phyloP scores from a whole-genome alignment of 1,284 basidiomycete genomes.

The Rhodofomes roseus region DNA sequence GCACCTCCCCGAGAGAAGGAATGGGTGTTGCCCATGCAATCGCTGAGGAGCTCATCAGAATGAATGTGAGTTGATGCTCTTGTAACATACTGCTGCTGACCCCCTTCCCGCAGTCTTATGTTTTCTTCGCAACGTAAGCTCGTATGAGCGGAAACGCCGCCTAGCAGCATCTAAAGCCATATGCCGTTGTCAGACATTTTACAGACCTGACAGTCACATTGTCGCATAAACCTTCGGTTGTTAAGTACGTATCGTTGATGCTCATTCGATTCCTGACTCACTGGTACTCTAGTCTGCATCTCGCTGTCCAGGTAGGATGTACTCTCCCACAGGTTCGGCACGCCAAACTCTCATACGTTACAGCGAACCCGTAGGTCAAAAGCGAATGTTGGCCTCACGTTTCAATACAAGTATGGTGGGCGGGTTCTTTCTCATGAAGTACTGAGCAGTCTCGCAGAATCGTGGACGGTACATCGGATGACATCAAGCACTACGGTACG shows the following conservation, averaged over 20 bases:
- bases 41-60: conserved; percentile 77
- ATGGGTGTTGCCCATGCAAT: conserved; percentile 91
- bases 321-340: not conserved
- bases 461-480: conserved; percentile 58
- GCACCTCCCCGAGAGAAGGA: conserved; percentile 85
- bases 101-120: conserved; percentile 53
- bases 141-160: no score
- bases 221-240: conserved; percentile 66
- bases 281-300: conserved; percentile 58
- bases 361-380: conserved; percentile 51
- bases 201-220: conserved; percentile 65
- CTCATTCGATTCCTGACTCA: not conserved
- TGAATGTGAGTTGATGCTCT: conserved; percentile 47
- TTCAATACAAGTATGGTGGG: conserved; percentile 70
- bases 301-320: conserved; percentile 67
- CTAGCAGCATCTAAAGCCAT: no score
- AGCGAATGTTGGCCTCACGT: conserved; percentile 63
- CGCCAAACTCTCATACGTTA: not conserved
- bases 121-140: conserved; percentile 86
- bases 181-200: conserved; percentile 54
- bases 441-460: conserved; percentile 41
- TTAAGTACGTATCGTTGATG: conserved; percentile 51
- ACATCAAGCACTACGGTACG: conserved; percentile 63
- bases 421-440: not conserved
- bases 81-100: not conserved